Conservation (phyloP, 1,284 basidiomycete species). For the Naganishia liquefaciens region DNA sequence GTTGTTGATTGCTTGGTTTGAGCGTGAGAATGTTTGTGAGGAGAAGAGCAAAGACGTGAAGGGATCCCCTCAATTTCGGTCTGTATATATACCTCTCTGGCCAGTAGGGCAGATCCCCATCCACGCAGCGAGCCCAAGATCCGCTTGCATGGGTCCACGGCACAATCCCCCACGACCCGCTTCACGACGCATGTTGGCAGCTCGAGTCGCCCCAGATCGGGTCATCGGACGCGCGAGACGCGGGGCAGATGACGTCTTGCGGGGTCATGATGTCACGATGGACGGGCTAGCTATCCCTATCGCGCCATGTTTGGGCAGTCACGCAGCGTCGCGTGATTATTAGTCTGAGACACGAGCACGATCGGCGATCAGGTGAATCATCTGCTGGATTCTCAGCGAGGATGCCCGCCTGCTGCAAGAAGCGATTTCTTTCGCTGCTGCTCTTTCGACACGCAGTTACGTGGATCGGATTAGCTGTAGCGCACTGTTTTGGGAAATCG, state of each 20-base stretch:
- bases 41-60: not conserved
- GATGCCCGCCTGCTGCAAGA: too few relatives aligned
- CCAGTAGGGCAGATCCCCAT: not conserved
- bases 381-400: too few relatives aligned
- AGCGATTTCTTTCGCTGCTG: too few relatives aligned
- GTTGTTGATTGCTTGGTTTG: conserved; percentile 36
- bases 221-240: not conserved
- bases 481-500: too few relatives aligned
- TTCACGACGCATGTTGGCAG: conserved; percentile 3
- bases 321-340: not conserved
- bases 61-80: not conserved
- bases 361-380: conserved; percentile 1
- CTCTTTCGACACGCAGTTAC: too few relatives aligned
- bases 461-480: too few relatives aligned
- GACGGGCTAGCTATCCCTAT: not conserved
- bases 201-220: conserved; percentile 1
- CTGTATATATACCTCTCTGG: conserved; percentile 5
- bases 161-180: not conserved
- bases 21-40: conserved; percentile 22
- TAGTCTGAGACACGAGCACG: conserved; percentile 3
- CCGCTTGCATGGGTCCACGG: not conserved
- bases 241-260: not conserved
- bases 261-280: conserved; percentile 3
- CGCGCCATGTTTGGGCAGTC: not conserved
- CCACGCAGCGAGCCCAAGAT: not conserved